Evolutionary conservation across 2,329 filamentous ascomycete species (phyloP).

Genomic region (Colletotrichum sp.): DNA sequence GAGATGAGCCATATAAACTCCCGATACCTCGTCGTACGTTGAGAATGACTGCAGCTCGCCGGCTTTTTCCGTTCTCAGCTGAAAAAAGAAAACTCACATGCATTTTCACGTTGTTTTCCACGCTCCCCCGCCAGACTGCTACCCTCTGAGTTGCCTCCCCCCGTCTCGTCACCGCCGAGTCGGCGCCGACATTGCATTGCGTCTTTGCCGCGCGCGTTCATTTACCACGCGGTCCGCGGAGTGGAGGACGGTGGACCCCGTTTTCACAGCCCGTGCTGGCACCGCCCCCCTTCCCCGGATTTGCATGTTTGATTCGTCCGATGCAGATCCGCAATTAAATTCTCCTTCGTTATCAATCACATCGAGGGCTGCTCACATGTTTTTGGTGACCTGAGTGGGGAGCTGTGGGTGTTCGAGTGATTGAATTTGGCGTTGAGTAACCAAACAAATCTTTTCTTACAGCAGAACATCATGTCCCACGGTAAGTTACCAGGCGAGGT

Average conservation of each 20-base stretch:
- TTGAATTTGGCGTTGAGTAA: not conserved
- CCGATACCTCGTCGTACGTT: not conserved
- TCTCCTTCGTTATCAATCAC: not conserved
- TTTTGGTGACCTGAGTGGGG: not conserved
- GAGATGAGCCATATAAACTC: not conserved
- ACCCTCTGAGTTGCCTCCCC: not conserved
- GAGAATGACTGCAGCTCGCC: not conserved
- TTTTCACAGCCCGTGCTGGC: not conserved
- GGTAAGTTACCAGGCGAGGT: not conserved
- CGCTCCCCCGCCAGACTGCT: not conserved
- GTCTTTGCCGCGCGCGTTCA: not conserved
- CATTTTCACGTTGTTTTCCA: not conserved
- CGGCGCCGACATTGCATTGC: not conserved
- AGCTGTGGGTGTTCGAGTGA: not conserved
- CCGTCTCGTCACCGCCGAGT: not conserved
- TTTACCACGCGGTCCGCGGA: not conserved
- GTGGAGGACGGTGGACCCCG: not conserved
- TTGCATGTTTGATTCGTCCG: not conserved
- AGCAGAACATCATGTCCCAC: not conserved
- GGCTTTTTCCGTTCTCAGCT: not conserved
- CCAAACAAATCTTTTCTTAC: rapidly evolving
- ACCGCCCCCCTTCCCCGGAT: not conserved
- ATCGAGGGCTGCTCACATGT: not conserved
- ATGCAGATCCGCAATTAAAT: not conserved
- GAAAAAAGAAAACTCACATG: not conserved